Conservation (phyloP, 768 basidiomycete species). For the Suillus tomentosus region DNA sequence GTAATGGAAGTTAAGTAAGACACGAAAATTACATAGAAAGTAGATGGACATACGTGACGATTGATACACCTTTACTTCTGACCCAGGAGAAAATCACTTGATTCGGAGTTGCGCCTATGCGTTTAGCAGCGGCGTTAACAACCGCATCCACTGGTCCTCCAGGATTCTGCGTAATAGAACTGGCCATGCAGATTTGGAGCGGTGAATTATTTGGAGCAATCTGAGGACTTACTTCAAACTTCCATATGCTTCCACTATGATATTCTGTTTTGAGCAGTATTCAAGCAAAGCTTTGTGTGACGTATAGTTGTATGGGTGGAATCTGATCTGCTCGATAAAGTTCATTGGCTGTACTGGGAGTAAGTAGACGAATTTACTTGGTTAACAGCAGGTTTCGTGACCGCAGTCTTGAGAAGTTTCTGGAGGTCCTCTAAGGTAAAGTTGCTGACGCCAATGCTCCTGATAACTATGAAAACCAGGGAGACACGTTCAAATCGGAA, state of each 20-base stretch:
- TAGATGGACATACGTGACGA: conserved; percentile 55
- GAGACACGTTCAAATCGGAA: background rate
- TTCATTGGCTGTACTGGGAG: background rate
- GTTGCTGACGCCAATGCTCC: conserved; percentile 78
- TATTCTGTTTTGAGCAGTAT: conserved; percentile 55
- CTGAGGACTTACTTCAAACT: conserved; percentile 53
- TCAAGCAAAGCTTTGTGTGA: conserved; percentile 57
- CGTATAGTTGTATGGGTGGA: conserved; percentile 74
- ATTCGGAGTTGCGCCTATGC: conserved; percentile 55
- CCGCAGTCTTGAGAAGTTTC: conserved; percentile 49
- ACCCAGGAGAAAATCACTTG: conserved; percentile 76
- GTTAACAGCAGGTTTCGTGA: conserved; percentile 66
- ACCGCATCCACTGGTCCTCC: conserved; percentile 67
- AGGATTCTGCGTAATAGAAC: conserved; percentile 59
- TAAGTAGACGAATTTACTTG: conserved; percentile 44
- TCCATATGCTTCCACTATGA: conserved; percentile 66
- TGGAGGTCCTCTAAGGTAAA: conserved; percentile 56
- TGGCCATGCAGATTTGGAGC: conserved; percentile 22
- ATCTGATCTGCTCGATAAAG: conserved; percentile 47
- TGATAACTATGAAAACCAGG: conserved; percentile 24
- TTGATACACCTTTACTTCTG: conserved; percentile 61
- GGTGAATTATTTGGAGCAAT: conserved; percentile 26
- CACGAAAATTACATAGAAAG: background rate
- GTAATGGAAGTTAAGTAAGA: conserved; percentile 9
- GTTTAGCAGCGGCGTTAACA: conserved; percentile 51